Conservation (phyloP, 2,329 filamentous ascomycete genomes). For the Alternaria sp. region DNA sequence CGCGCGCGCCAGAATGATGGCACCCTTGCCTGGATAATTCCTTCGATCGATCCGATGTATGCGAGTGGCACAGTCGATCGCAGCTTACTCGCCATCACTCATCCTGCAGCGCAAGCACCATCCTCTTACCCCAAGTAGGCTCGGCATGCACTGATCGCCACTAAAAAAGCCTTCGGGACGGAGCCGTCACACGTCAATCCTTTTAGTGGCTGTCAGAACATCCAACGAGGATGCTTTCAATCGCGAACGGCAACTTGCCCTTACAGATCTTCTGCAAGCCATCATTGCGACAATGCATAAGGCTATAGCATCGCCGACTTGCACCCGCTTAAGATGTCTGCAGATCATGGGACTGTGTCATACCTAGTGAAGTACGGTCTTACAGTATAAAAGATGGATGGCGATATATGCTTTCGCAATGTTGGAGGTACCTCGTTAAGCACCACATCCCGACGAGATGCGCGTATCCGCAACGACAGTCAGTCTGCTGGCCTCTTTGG, state of each 20-base stretch:
- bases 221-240: not conserved
- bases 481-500: not conserved
- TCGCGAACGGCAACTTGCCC: not conserved
- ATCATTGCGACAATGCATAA: not conserved
- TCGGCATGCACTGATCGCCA: not conserved
- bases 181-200: conserved; percentile 4
- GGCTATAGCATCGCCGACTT: not conserved
- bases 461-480: not conserved
- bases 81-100: not conserved
- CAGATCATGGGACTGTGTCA: not conserved
- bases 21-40: not conserved
- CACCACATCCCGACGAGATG: not conserved
- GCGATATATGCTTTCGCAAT: not conserved
- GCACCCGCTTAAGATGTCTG: not conserved
- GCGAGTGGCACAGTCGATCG: not conserved
- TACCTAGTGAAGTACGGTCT: not conserved
- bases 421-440: not conserved
- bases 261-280: conserved; percentile 4
- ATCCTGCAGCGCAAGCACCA: not conserved
- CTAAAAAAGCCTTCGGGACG: not conserved
- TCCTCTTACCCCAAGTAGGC: not conserved
- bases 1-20: not conserved
- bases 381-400: not conserved
- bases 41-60: not conserved
- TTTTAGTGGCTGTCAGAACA: not conserved